phyloP scores from a whole-genome alignment of 306 rosid genomes.

The Cicer judaicum region DNA sequence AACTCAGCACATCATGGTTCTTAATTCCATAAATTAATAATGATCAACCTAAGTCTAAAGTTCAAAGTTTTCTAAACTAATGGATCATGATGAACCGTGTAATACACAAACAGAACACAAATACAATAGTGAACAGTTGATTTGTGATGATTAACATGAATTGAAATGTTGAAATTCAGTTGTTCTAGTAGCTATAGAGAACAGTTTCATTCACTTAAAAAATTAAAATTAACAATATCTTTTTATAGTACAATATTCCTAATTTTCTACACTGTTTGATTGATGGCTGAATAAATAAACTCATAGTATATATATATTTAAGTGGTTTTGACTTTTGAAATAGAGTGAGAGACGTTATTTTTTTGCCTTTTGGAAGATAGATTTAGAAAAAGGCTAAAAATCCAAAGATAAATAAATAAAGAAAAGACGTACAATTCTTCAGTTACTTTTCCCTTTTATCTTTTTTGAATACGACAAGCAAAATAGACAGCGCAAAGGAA shows the following conservation, averaged over 20 bases:
- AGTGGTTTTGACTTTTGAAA: conserved; percentile 13
- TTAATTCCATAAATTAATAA: neutral
- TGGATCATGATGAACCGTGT: neutral
- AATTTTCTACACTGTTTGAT: conserved; percentile 13
- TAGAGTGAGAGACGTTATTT: neutral
- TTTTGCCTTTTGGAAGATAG: conserved; percentile 19
- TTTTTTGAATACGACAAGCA: conserved; percentile 32
- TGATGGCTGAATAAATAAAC: conserved; percentile 2
- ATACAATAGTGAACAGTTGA: conserved; percentile 12
- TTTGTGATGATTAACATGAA: neutral
- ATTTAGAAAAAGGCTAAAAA: neutral
- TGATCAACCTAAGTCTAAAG: conserved; percentile 31
- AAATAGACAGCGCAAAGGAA: conserved; percentile 4
- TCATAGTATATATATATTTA: neutral
- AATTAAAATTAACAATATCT: neutral
- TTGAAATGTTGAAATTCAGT: conserved; percentile 6
- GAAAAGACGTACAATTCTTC: neutral
- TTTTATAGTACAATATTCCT: neutral
- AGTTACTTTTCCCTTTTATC: neutral
- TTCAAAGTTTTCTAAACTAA: neutral
- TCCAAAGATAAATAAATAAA: neutral
- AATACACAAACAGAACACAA: conserved; percentile 16
- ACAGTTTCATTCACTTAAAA: conserved; percentile 2
- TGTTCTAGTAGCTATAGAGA: conserved; percentile 13
- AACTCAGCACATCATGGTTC: neutral